Base-by-base conservation (phyloP, 2,329 filamentous ascomycete species). In the Teratosphaeriaceae sp. region DNA sequence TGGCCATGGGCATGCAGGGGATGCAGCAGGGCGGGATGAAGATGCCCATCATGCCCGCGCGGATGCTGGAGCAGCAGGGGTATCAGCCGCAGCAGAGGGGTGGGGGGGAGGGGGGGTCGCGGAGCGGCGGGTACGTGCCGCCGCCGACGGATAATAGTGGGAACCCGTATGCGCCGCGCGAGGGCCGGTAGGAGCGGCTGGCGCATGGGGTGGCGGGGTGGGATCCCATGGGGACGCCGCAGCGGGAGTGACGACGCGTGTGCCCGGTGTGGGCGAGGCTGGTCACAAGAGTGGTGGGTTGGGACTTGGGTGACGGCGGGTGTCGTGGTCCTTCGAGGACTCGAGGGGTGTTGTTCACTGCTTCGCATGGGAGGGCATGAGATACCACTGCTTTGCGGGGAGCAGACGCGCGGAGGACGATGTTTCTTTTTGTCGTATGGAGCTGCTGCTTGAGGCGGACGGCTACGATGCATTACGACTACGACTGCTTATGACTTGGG, bases 141-240 rank as follows among this genome's bases (percentile, higher is more conserved):
- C 47, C 45, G 6, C 19, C 16, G 11, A n/a, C 46, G 5, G 59
- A 62, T 40, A 47, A 56, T 33, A 61, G 58, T 41, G 59, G 59
- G 29, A 62, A 62, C 44, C 59, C 59, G 4, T 62, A 62, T 47
- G 57, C 58, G 36, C 43, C 50, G n/a, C 21, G 37, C 8, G 43
- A 41, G 30, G 44, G 43, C 24, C 39, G 45, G 13, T 49, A 49
- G 39, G 26, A 37, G 29, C 27, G 29, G 21, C 26, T 42, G 15
- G 47, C 46, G 31, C 43, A 47, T 29, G 46, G 41, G 18, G 20
- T 45, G 15, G 46, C 38, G 8, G 47, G 45, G 9, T 51, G 46
- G 49, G 49, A 51, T 40, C 49, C 46, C 5, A 38, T 51, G 18
- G 49, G 49, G 13, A 20, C 4, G 13, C 39, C 48, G 16, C 38